These are phyloP conservation scores for Scutellaria minor DNA, from an alignment of 257 asterid genomes.

Conservation along the genomic window DNA sequence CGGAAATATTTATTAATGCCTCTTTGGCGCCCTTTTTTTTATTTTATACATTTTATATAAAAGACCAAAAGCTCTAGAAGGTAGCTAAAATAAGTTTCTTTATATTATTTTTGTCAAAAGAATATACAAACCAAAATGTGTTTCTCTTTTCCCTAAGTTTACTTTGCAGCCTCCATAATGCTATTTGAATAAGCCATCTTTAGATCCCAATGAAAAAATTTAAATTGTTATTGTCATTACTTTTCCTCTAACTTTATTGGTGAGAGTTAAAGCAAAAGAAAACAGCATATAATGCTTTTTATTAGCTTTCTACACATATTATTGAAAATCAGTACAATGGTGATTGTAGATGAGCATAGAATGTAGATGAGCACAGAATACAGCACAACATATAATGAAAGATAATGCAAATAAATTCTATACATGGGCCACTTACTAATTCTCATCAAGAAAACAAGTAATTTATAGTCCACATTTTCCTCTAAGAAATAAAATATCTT, in stretches of 20 bases:
- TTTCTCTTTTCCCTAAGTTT: too few relatives aligned
- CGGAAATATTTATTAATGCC: too few relatives aligned
- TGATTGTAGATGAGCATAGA: conserved; percentile 8
- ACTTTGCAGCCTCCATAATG: background rate
- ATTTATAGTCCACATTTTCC: background rate
- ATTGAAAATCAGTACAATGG: conserved; percentile 4
- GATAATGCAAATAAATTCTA: background rate
- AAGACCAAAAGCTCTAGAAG: too few relatives aligned
- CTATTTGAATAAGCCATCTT: conserved; percentile 11
- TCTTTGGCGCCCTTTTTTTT: too few relatives aligned
- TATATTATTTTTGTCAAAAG: too few relatives aligned
- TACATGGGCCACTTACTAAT: conserved; percentile 24
- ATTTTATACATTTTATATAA: too few relatives aligned
- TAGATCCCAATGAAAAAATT: background rate
- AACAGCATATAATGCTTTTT: conserved; percentile 11
- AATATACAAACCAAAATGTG: too few relatives aligned
- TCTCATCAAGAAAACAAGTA: conserved; percentile 6
- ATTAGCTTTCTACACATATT: conserved; percentile 29
- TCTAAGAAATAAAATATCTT: background rate
- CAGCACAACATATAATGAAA: background rate
- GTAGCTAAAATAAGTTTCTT: too few relatives aligned
- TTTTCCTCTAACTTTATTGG: background rate
- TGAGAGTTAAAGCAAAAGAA: conserved; percentile 26
- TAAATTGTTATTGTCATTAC: background rate
- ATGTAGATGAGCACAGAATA: conserved; percentile 13